A percentile compares a stretch with the other conserved stretches of the same genome.
Evolutionary conservation across 2,329 filamentous ascomycete genomes (phyloP).

Genomic region (Sporothrix dimorphospora): DNA sequence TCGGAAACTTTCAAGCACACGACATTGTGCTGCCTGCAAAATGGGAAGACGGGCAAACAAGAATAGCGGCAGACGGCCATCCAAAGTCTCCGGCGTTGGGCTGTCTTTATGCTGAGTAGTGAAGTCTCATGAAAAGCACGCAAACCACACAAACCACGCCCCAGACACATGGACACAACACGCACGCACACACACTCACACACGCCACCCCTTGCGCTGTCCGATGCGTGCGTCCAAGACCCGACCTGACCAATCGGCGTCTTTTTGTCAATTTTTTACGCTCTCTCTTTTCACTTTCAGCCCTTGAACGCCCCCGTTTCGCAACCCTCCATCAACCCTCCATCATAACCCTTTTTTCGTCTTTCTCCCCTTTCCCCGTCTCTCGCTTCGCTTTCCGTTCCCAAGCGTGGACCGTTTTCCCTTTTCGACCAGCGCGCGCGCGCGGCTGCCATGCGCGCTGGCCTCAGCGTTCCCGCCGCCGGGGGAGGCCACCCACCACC

Average conservation of each 20-base stretch:
- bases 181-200: too few species aligned
- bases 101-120: too few species aligned
- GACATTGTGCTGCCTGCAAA: too few species aligned
- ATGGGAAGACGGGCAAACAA: too few species aligned
- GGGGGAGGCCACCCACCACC: neutral
- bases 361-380: too few species aligned
- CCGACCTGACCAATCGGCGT: neutral
- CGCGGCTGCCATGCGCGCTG: slow-evolving; percentile 4
- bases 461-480: neutral
- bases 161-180: too few species aligned
- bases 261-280: neutral
- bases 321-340: neutral
- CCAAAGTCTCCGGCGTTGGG: too few species aligned
- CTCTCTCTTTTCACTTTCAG: neutral
- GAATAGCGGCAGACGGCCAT: too few species aligned
- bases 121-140: too few species aligned
- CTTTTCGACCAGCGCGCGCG: neutral
- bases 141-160: too few species aligned
- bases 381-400: neutral
- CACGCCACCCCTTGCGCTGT: too few species aligned
- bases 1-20: neutral
- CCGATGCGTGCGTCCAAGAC: neutral
- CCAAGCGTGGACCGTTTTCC: too few species aligned
- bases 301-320: neutral
- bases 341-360: neutral